Percentiles rank a stretch among this genome's conserved stretches.
These are phyloP conservation scores for Talaromyces sp. DNA, from an alignment of 2,329 filamentous ascomycete species.

Conservation along the genomic window DNA sequence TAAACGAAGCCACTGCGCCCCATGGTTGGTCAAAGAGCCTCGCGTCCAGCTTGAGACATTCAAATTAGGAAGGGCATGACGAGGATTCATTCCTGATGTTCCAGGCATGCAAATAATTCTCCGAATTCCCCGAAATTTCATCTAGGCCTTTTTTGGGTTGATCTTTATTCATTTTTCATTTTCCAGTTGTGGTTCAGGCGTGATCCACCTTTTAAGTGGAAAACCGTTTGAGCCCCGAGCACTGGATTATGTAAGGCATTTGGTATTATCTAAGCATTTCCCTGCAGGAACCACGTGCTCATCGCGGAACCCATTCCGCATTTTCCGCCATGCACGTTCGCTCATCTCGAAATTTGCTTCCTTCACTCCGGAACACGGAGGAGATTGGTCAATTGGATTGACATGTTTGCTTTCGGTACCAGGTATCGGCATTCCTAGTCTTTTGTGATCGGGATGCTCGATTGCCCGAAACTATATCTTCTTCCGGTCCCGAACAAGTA, in stretches of 20 bases:
- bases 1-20: slow-evolving; percentile 15
- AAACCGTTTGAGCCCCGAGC: neutral
- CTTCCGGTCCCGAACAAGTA: neutral
- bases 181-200: neutral
- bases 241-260: no score
- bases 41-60: neutral
- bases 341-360: neutral
- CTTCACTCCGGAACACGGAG: neutral
- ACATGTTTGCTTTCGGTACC: neutral
- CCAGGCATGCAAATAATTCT: neutral
- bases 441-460: neutral
- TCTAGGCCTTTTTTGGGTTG: neutral
- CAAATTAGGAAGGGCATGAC: slow-evolving; percentile 2
- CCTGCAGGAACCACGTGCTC: neutral
- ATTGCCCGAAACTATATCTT: neutral
- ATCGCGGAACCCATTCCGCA: neutral
- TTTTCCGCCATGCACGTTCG: neutral
- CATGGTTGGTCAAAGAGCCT: slow-evolving; percentile 11
- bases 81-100: neutral
- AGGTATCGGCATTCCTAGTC: neutral
- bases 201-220: neutral
- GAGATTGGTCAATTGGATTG: neutral
- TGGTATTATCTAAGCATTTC: no score
- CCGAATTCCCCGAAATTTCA: slow-evolving; percentile 3
- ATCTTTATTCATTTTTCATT: neutral